A percentile compares a stretch with the other conserved stretches of the same genome.
Conservation (phyloP, 768 basidiomycete genomes). For the Pisolithus albus region DNA sequence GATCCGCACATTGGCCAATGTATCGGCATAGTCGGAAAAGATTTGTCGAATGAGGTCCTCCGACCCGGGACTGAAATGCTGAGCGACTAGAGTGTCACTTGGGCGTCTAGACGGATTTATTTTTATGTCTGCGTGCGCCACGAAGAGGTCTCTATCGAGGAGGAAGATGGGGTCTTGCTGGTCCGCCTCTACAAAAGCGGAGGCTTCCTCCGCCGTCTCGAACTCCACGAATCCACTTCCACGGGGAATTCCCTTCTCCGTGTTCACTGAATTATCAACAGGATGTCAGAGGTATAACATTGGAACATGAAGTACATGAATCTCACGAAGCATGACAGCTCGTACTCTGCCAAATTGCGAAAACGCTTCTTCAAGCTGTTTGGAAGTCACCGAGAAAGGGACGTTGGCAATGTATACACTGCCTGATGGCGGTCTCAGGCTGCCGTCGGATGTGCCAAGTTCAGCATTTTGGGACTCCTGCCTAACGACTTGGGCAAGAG, state of each 20-base stretch:
- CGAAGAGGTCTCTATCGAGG: conserved; percentile 36
- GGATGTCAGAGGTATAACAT: not conserved
- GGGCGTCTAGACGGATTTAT: conserved; percentile 11
- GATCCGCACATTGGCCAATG: conserved; percentile 26
- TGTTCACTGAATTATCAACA: conserved; percentile 14
- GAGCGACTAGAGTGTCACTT: conserved; percentile 26
- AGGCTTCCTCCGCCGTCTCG: conserved; percentile 29
- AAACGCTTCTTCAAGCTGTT: conserved; percentile 37
- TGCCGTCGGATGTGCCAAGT: conserved; percentile 1
- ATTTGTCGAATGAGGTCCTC: conserved; percentile 21
- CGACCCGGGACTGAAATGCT: conserved; percentile 16
- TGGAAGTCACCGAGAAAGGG: conserved; percentile 38
- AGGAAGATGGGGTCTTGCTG: conserved; percentile 43
- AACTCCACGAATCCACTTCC: conserved; percentile 46
- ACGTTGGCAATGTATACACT: conserved; percentile 47
- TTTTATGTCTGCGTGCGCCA: conserved; percentile 32
- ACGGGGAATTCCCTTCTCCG: conserved; percentile 30
- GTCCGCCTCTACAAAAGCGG: conserved; percentile 29
- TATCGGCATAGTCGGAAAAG: conserved; percentile 16
- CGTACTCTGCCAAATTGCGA: conserved; percentile 36
- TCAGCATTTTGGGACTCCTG: not conserved
- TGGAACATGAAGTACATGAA: not conserved
- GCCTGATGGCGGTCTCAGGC: conserved; percentile 22
- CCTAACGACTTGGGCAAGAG: conserved; percentile 4
- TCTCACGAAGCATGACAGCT: conserved; percentile 37